phyloP scores from a whole-genome alignment of 2,329 filamentous ascomycete genomes.

The Sporothrix dimorphospora region DNA sequence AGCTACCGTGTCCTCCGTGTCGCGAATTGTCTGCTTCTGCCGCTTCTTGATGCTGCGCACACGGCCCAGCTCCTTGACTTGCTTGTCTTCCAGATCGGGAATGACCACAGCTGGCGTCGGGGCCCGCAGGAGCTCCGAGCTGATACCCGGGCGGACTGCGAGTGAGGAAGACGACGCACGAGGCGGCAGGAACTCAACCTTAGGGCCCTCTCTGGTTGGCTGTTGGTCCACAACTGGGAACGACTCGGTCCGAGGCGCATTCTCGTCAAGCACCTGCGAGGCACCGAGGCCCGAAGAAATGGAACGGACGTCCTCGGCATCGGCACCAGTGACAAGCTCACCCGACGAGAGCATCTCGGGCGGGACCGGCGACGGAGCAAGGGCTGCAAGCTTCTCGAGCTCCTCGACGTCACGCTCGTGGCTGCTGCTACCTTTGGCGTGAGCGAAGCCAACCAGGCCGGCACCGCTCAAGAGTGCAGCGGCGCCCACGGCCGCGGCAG shows the following conservation, averaged over 20 bases:
- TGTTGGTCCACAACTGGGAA: slow-evolving; percentile 26
- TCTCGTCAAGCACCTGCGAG: slow-evolving; percentile 25
- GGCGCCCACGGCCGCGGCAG: slow-evolving; percentile 21
- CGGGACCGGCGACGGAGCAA: slow-evolving; percentile 23
- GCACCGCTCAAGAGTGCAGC: slow-evolving; percentile 30
- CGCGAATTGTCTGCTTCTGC: slow-evolving; percentile 49
- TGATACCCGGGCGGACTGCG: slow-evolving; percentile 35
- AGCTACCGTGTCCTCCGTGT: slow-evolving; percentile 57
- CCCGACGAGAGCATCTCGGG: slow-evolving; percentile 25
- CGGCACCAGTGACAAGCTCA: slow-evolving; percentile 22
- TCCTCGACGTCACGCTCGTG: slow-evolving; percentile 24
- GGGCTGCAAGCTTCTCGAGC: slow-evolving; percentile 25
- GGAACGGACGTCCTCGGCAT: slow-evolving; percentile 27
- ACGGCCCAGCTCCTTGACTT: slow-evolving; percentile 47
- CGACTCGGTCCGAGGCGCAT: slow-evolving; percentile 21
- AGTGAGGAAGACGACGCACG: slow-evolving; percentile 23
- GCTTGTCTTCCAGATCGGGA: slow-evolving; percentile 47
- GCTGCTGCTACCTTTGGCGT: not conserved
- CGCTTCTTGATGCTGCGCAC: slow-evolving; percentile 51
- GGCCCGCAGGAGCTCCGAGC: slow-evolving; percentile 43
- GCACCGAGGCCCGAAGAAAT: slow-evolving; percentile 26
- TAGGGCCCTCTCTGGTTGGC: not conserved
- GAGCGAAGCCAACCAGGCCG: slow-evolving; percentile 16
- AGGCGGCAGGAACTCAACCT: slow-evolving; percentile 27
- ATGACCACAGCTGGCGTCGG: slow-evolving; percentile 53